A percentile compares a stretch with the other conserved stretches of the same genome.
These are phyloP conservation scores for Capsicum rhomboideum DNA, from an alignment of 257 asterid genomes.

Conservation along the genomic window DNA sequence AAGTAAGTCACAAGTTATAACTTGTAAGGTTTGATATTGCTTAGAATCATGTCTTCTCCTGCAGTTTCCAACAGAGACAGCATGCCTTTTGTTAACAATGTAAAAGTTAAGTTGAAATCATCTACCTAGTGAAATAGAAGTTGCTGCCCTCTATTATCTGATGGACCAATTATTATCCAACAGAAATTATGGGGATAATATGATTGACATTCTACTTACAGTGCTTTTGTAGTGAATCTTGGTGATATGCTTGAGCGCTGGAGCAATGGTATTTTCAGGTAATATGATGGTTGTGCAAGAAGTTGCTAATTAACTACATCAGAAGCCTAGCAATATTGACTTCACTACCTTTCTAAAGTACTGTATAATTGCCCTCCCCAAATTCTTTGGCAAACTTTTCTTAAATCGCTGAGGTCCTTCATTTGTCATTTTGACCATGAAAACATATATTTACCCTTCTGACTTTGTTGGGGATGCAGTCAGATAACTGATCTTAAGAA, in stretches of 20 bases:
- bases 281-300: background rate
- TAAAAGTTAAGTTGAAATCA: background rate
- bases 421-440: background rate
- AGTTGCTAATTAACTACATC: background rate
- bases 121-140: background rate
- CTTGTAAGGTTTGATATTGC: background rate
- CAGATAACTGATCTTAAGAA: background rate
- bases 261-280: constrained; percentile 87
- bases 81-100: background rate
- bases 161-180: background rate
- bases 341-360: background rate
- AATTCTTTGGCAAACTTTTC: background rate
- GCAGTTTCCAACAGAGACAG: background rate
- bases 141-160: background rate
- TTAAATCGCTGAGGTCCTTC: background rate
- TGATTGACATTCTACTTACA: constrained; percentile 22
- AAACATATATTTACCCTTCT: background rate
- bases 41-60: background rate
- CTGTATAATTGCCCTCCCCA: background rate
- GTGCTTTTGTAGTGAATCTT: constrained; percentile 82
- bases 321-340: background rate
- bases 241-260: constrained; percentile 93
- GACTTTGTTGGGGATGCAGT: background rate
- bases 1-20: background rate
- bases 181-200: background rate